Evolutionary conservation across 257 asterid genomes (phyloP).

Genomic region (Lavandula angustifolia): DNA sequence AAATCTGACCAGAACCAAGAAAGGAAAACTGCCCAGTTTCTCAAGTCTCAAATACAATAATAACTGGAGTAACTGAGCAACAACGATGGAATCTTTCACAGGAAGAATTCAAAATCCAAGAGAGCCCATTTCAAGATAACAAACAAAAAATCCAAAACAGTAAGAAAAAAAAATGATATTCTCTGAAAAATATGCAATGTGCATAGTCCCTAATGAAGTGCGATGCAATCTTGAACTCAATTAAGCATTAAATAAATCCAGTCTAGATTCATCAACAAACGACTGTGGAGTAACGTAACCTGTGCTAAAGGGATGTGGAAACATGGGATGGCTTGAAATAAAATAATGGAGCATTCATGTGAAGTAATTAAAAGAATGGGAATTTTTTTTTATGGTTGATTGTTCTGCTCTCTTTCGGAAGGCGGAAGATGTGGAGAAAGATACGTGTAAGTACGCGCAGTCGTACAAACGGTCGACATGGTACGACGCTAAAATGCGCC

Average conservation of each 20-base stretch:
- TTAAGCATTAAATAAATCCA: conserved; percentile 39
- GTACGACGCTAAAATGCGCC: conserved; percentile 35
- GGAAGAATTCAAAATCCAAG: conserved; percentile 46
- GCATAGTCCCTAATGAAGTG: conserved; percentile 40
- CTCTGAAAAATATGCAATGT: conserved; percentile 36
- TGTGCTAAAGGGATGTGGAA: conserved; percentile 43
- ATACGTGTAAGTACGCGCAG: conserved; percentile 42
- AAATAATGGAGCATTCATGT: conserved; percentile 41
- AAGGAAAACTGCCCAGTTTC: conserved; percentile 28
- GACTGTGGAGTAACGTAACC: conserved; percentile 39
- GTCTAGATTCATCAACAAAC: conserved; percentile 24
- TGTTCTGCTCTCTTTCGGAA: neutral
- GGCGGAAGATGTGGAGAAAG: conserved; percentile 33
- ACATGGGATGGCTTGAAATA: conserved; percentile 45
- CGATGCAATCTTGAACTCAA: conserved; percentile 37
- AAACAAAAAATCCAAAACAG: conserved; percentile 22
- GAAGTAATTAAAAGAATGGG: conserved; percentile 14
- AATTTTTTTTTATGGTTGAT: conserved; percentile 10
- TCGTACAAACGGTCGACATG: conserved; percentile 40
- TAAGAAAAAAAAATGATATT: conserved; percentile 29
- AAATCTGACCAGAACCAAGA: conserved; percentile 11
- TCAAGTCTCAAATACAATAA: conserved; percentile 20
- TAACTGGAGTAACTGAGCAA: conserved; percentile 33
- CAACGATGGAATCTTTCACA: conserved; percentile 38
- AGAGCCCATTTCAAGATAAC: conserved; percentile 40